Base-by-base conservation (phyloP, 1,139 yeast genomes). In the Yarrowia galli region DNA sequence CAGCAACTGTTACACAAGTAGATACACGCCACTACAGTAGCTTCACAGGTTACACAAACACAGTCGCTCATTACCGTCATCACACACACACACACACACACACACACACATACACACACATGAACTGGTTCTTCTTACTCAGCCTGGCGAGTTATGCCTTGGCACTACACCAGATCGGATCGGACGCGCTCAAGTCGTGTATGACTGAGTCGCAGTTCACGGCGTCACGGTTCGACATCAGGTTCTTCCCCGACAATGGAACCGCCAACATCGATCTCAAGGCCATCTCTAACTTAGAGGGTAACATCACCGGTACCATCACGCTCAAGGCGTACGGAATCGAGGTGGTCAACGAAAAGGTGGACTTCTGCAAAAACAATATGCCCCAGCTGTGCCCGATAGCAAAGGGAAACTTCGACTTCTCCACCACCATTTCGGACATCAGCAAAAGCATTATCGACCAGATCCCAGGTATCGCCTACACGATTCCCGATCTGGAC, bases 401-500 rank as follows among this genome's bases (percentile, higher is more conserved):
- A 71, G 78, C 87, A 32, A 86, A 97, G 3, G 98, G 99, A 53
- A 93, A 93, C 79, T 85, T 95, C 74, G 96, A 91, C 72, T 83
- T 92, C 65, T 76, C 80, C 54, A 84, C 89, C 61, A 79, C 83
- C 43, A 84, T 87, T 73, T 70, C 75, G 15, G 73, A 89, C 32
- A 63, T 75, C n/a, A 67, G 71, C 18, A 71, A 78, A 18, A 70
- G 75, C 12, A 76, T 87, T 69, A 79, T 85, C 1, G 75, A 79
- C 15, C 77, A 84, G 69, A 84, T 95, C 69, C 99, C 99, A 0
- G 85, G 88, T 9, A 82, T 95, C 40, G 97, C 97, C 3, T 95
- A 87, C 78, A 88, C 96, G 1, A 85, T 95, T 67, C 99, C 99
- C 0, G 97, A 95, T 79, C 82, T 95, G 72, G 99, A 95, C 76